phyloP scores from a whole-genome alignment of 1,284 basidiomycete species.

The Boletus subluridellus region DNA sequence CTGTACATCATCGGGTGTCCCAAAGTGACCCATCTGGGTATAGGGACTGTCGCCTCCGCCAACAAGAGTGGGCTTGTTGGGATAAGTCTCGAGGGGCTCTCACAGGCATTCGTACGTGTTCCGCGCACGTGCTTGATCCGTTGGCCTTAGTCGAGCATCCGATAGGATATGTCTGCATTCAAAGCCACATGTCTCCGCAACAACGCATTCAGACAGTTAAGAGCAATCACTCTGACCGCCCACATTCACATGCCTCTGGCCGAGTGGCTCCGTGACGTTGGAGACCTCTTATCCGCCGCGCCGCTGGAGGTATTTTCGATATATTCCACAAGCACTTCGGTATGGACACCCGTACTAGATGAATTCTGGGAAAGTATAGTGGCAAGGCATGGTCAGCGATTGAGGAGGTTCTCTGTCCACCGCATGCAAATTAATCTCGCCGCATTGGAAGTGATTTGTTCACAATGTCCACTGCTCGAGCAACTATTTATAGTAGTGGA shows the following conservation, averaged over 20 bases:
- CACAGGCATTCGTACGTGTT: conserved; percentile 53
- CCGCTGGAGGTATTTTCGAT: conserved; percentile 60
- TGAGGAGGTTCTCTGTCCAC: conserved; percentile 61
- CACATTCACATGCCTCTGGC: conserved; percentile 35
- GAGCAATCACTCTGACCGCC: conserved; percentile 58
- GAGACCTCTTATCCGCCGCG: conserved; percentile 43
- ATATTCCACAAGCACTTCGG: conserved; percentile 49
- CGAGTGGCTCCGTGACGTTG: conserved; percentile 45
- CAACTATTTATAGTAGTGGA: conserved; percentile 60
- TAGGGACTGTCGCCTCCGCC: conserved; percentile 46
- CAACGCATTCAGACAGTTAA: conserved; percentile 42
- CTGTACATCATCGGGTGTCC: conserved; percentile 62
- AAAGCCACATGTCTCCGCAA: conserved; percentile 36
- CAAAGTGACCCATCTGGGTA: conserved; percentile 60
- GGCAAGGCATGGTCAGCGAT: conserved; percentile 44
- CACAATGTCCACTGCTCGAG: conserved; percentile 49
- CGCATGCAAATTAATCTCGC: conserved; percentile 52
- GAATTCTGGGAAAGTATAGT: conserved; percentile 52
- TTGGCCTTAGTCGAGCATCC: conserved; percentile 1
- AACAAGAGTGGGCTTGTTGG: conserved; percentile 46
- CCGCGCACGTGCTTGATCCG: not conserved
- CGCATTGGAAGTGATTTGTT: conserved; percentile 54
- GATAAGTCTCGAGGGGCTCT: conserved; percentile 63
- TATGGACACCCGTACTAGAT: conserved; percentile 40
- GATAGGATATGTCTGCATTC: conserved; percentile 54